Base-by-base conservation (phyloP, 495 filamentous ascomycete species). In the Talaromyces ruber region DNA sequence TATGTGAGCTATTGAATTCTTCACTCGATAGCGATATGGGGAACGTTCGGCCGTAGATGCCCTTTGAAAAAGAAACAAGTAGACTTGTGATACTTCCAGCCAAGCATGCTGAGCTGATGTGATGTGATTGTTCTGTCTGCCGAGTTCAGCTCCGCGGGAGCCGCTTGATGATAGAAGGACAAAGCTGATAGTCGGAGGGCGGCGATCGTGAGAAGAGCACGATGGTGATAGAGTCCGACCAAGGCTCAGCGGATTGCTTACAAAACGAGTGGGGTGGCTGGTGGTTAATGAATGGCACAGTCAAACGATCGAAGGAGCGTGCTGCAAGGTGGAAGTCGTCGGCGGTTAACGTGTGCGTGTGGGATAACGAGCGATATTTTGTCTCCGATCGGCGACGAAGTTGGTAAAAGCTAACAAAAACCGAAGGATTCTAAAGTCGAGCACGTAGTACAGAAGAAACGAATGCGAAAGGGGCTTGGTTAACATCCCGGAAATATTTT, bases 81-180 rank as follows among this genome's bases (percentile, higher is more conserved):
- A n/a, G 26, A 51, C 26, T 25, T 21, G 28, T 21, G 26, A 60
- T 30, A 12, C 25, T n/a, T 43, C 24, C 59, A 50, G 59, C 39
- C 45, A 51, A 60, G 59, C 59, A 60, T 60, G 45, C 59, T 60
- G 59, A 60, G 43, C 59, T 50, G 59, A 60, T 59, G 30, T 47
- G 43, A 18, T 22, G 43, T 47, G 34, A 0, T 16, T 34, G 29
- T 59, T 11, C 22, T 24, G 16, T 39, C 25, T 24, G 22, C 37
- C 57, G 50, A 21, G 24, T 28, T 53, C 50, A 26, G 50, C n/a
- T 47, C 43, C 18, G 16, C n/a, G 43, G 21, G 43, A 47, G 43
- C 12, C n/a, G 43, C 18, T 47, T 47, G 43, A 47, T 26, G 51
- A 26, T 24, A 54, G 22, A 25, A 54, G 51, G 21, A 54, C 22